Evolutionary conservation across 148 eudicot genomes (phyloP).

Genomic region (Polygonum maritimum): DNA sequence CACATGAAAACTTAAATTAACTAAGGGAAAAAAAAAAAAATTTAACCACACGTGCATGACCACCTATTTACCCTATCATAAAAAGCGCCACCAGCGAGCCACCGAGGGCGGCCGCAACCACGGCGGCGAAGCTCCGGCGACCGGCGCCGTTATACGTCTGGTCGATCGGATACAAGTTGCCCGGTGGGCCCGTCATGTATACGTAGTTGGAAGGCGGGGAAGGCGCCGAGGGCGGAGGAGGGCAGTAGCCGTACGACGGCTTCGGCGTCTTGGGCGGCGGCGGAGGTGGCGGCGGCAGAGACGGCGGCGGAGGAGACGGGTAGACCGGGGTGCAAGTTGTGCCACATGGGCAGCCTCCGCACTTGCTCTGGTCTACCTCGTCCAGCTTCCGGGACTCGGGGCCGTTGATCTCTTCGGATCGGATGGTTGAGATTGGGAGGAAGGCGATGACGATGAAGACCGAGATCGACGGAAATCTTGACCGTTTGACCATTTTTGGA

Average conservation of each 20-base stretch:
- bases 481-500: neutral
- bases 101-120: neutral
- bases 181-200: constrained; percentile 15
- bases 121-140: neutral
- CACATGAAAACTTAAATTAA: too few species aligned
- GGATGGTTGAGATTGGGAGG: neutral
- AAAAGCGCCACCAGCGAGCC: constrained; percentile 4
- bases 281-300: constrained; percentile 14
- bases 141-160: neutral
- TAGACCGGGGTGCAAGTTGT: constrained; percentile 20
- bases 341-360: constrained; percentile 34
- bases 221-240: constrained; percentile 22
- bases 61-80: neutral
- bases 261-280: neutral
- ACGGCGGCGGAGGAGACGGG: constrained; percentile 10
- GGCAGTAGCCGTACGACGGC: constrained; percentile 16
- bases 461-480: neutral
- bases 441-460: neutral
- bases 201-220: constrained; percentile 11
- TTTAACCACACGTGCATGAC: neutral
- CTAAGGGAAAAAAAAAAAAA: neutral
- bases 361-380: constrained; percentile 20
- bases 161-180: constrained; percentile 17
- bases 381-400: constrained; percentile 17
- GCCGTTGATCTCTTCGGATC: neutral